These are phyloP conservation scores for Xylariaceae sp. DNA, from an alignment of 2,329 filamentous ascomycete species.

Conservation along the genomic window DNA sequence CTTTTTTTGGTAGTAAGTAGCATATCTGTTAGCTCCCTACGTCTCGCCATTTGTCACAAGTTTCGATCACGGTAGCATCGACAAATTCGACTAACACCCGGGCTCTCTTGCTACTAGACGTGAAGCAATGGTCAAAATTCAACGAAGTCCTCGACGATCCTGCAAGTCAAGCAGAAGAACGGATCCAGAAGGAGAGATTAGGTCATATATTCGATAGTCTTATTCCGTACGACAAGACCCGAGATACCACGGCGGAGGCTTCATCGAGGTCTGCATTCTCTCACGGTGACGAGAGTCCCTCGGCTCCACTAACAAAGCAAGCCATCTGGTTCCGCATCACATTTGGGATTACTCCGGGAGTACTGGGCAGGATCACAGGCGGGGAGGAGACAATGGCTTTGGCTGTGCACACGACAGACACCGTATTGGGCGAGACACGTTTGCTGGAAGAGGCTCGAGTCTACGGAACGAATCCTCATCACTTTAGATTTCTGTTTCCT, in stretches of 20 bases:
- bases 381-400: slow-evolving; percentile 39
- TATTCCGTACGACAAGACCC: slow-evolving; percentile 42
- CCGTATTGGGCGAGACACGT: slow-evolving; percentile 42
- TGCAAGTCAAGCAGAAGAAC: slow-evolving; percentile 42
- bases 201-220: slow-evolving; percentile 40
- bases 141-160: slow-evolving; percentile 54
- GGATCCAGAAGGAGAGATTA: slow-evolving; percentile 43
- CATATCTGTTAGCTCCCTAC: no score
- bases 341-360: slow-evolving; percentile 41
- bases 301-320: slow-evolving; percentile 28
- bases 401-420: slow-evolving; percentile 54
- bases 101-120: slow-evolving; percentile 5
- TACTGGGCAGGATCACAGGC: slow-evolving; percentile 49
- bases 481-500: slow-evolving; percentile 29
- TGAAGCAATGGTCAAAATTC: slow-evolving; percentile 46
- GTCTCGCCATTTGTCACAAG: no score
- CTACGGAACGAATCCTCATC: slow-evolving; percentile 30
- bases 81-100: not conserved
- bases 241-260: slow-evolving; percentile 11
- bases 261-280: slow-evolving; percentile 8
- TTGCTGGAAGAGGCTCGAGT: slow-evolving; percentile 41
- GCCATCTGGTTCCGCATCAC: slow-evolving; percentile 54
- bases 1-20: no score
- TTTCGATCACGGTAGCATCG: no score
- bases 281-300: slow-evolving; percentile 20